Conservation (phyloP, 1,139 yeast species). For the Magnusiomyces paraingens region DNA sequence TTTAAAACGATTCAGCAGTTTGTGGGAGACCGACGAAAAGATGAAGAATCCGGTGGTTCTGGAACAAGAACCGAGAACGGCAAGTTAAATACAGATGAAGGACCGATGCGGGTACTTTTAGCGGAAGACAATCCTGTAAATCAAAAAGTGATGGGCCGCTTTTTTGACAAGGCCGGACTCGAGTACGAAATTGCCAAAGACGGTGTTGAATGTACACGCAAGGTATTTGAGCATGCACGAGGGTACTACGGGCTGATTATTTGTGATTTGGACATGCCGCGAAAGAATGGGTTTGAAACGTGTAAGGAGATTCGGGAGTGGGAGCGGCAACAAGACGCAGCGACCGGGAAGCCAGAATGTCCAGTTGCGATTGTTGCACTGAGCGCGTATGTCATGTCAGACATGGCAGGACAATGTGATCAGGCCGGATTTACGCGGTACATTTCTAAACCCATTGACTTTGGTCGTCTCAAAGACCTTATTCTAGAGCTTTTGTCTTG, state of each 20-base stretch:
- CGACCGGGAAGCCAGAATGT: slow-evolving; percentile 34
- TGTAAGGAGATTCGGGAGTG: slow-evolving; percentile 70
- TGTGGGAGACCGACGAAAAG: not conserved
- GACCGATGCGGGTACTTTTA: slow-evolving; percentile 45
- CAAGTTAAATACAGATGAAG: slow-evolving; percentile 23
- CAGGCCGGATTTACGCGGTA: slow-evolving; percentile 76
- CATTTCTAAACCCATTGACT: slow-evolving; percentile 56
- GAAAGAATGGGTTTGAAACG: slow-evolving; percentile 79
- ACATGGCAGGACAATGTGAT: slow-evolving; percentile 66
- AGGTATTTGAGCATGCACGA: slow-evolving; percentile 28
- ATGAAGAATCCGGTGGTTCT: not conserved
- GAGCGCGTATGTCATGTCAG: slow-evolving; percentile 81
- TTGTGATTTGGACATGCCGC: slow-evolving; percentile 84
- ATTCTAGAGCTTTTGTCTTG: not conserved
- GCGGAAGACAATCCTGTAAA: slow-evolving; percentile 87
- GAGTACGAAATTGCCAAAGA: slow-evolving; percentile 67
- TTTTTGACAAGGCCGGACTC: slow-evolving; percentile 68
- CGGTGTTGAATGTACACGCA: slow-evolving; percentile 62
- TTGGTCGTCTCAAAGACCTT: slow-evolving; percentile 25
- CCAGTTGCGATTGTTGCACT: slow-evolving; percentile 66
- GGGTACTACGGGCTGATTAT: slow-evolving; percentile 56
- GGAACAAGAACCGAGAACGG: not conserved
- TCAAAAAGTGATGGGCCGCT: slow-evolving; percentile 79
- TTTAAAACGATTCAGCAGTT: slow-evolving; percentile 17
- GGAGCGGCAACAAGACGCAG: slow-evolving; percentile 46